Conservation (phyloP, 1,284 basidiomycete species). For the Cerrena zonata region DNA sequence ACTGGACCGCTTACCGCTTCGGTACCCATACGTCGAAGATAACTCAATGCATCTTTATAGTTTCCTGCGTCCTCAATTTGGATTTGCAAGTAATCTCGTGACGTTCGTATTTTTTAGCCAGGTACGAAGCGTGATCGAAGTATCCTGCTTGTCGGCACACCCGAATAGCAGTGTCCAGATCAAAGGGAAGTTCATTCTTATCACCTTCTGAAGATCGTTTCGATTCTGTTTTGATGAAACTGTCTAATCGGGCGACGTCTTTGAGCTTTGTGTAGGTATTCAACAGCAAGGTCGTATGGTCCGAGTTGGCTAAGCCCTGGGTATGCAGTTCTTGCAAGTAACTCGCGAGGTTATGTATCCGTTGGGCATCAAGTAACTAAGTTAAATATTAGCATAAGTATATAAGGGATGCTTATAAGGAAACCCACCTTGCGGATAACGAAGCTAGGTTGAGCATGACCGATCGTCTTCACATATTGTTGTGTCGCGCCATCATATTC, state of each 20-base stretch:
- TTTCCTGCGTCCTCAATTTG: slow-evolving; percentile 90
- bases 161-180: slow-evolving; percentile 92
- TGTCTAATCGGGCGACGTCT: slow-evolving; percentile 82
- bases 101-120: slow-evolving; percentile 85
- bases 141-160: slow-evolving; percentile 96
- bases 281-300: slow-evolving; percentile 91
- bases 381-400: slow-evolving; percentile 24
- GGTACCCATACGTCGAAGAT: slow-evolving; percentile 73
- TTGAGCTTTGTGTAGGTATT: slow-evolving; percentile 98
- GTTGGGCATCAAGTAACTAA: slow-evolving; percentile 92
- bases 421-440: slow-evolving; percentile 85
- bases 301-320: slow-evolving; percentile 84
- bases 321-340: slow-evolving; percentile 95
- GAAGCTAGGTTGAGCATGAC: slow-evolving; percentile 86
- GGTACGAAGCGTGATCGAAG: slow-evolving; percentile 89
- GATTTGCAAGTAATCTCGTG: slow-evolving; percentile 90
- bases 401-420: neutral
- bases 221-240: slow-evolving; percentile 86
- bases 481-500: slow-evolving; percentile 92
- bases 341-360: slow-evolving; percentile 89
- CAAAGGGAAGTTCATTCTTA: slow-evolving; percentile 78
- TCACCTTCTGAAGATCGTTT: slow-evolving; percentile 30
- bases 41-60: slow-evolving; percentile 75
- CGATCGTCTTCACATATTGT: slow-evolving; percentile 88
- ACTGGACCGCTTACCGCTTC: slow-evolving; percentile 55